A percentile compares a stretch with the other conserved stretches of the same genome.
Evolutionary conservation across 1,139 yeast genomes (phyloP).

Genomic region (Spencermartinsiella ligniputridi): DNA sequence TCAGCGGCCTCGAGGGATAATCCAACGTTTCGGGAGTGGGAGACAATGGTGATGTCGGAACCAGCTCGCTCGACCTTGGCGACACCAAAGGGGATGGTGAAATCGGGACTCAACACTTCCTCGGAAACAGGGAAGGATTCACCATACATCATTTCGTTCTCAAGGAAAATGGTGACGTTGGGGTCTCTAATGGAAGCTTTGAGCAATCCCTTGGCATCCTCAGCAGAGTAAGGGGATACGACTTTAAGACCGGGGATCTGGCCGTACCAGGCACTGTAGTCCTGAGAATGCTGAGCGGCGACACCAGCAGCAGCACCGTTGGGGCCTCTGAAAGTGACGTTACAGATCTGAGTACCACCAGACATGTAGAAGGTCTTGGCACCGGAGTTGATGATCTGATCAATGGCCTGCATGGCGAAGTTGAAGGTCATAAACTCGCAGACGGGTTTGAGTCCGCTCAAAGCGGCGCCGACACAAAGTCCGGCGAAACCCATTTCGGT

Average conservation of each 20-base stretch:
- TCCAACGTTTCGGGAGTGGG: slow-evolving; percentile 88
- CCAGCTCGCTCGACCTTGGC: slow-evolving; percentile 96
- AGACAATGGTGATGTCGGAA: slow-evolving; percentile 79
- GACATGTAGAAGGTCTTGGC: slow-evolving; percentile 99
- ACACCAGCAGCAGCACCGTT: slow-evolving; percentile 99
- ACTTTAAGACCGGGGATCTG: slow-evolving; percentile 97
- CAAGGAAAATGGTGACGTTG: slow-evolving; percentile 93
- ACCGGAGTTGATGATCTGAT: slow-evolving; percentile 96
- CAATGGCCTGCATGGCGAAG: slow-evolving; percentile 99
- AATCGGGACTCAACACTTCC: slow-evolving; percentile 85
- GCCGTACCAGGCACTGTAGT: slow-evolving; percentile 97
- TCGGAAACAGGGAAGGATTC: slow-evolving; percentile 86
- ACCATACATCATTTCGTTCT: slow-evolving; percentile 93
- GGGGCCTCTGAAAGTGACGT: slow-evolving; percentile 97
- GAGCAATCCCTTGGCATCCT: slow-evolving; percentile 91
- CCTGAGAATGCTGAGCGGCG: slow-evolving; percentile 99
- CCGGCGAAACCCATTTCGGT: slow-evolving; percentile 99
- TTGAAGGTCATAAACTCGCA: slow-evolving; percentile 99
- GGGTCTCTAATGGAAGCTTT: slow-evolving; percentile 98
- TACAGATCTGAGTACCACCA: slow-evolving; percentile 97
- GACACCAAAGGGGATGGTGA: slow-evolving; percentile 86
- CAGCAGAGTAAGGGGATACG: slow-evolving; percentile 90
- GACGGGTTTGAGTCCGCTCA: slow-evolving; percentile 94
- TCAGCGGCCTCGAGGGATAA: slow-evolving; percentile 90
- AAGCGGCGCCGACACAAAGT: slow-evolving; percentile 93